Conservation (phyloP, 2,329 filamentous ascomycete species). For the Graphilbum ipis-grandicollis region DNA sequence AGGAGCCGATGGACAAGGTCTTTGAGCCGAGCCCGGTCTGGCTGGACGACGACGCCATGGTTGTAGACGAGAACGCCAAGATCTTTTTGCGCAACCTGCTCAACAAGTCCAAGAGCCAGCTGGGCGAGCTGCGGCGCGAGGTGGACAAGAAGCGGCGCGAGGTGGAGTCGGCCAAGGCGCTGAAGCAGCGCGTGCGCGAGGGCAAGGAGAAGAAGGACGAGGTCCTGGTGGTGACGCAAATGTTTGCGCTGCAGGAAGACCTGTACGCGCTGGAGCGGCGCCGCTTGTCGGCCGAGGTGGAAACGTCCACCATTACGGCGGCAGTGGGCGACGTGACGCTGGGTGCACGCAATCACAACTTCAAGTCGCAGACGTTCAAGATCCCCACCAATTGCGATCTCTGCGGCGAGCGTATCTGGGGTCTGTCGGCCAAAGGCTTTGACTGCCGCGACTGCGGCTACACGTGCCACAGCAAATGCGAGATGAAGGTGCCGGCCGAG, state of each 20-base stretch:
- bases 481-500: slow-evolving; percentile 95
- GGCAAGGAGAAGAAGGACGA: slow-evolving; percentile 82
- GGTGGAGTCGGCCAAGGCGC: slow-evolving; percentile 57
- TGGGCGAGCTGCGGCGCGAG: slow-evolving; percentile 65
- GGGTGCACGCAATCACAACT: slow-evolving; percentile 88
- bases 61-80: slow-evolving; percentile 73
- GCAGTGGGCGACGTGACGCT: slow-evolving; percentile 84
- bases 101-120: slow-evolving; percentile 71
- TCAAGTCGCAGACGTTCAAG: slow-evolving; percentile 98
- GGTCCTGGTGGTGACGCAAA: slow-evolving; percentile 63
- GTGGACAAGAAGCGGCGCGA: slow-evolving; percentile 76
- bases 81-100: slow-evolving; percentile 84
- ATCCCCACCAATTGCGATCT: slow-evolving; percentile 97
- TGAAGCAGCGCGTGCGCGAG: slow-evolving; percentile 61
- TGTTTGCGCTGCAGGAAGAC: slow-evolving; percentile 71
- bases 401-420: slow-evolving; percentile 94
- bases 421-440: slow-evolving; percentile 86
- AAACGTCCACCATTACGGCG: slow-evolving; percentile 81
- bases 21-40: slow-evolving; percentile 95
- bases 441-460: slow-evolving; percentile 95
- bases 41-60: slow-evolving; percentile 82
- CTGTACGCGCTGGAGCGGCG: slow-evolving; percentile 73
- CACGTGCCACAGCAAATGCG: slow-evolving; percentile 95
- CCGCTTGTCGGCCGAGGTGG: slow-evolving; percentile 76
- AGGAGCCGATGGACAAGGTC: slow-evolving; percentile 66